These are phyloP conservation scores for Phytopythium chamaehyphon DNA, from an alignment of 352 stramenopile species.

Conservation along the genomic window DNA sequence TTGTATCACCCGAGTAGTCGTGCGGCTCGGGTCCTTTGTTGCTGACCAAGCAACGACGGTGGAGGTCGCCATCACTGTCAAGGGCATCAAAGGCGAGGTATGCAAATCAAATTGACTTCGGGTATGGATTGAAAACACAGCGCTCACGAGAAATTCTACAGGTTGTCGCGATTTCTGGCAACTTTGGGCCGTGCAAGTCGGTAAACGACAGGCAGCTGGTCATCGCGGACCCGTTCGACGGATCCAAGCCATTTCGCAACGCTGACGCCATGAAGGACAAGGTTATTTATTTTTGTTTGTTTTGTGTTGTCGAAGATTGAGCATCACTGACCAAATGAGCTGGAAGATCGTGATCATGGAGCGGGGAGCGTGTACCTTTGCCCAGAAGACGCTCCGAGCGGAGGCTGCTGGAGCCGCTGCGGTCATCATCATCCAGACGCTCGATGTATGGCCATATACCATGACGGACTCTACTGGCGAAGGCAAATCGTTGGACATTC, in stretches of 20 bases:
- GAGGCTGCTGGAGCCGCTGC: slow-evolving; percentile 47
- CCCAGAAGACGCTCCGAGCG: slow-evolving; percentile 62
- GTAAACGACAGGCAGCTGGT: slow-evolving; percentile 33
- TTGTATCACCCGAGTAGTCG: slow-evolving; percentile 43
- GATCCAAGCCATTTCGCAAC: slow-evolving; percentile 39
- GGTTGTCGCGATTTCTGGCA: slow-evolving; percentile 66
- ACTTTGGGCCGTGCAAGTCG: slow-evolving; percentile 74
- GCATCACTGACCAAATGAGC: neutral
- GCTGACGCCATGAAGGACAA: slow-evolving; percentile 34
- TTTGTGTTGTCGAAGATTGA: too few relatives aligned
- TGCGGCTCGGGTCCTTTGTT: slow-evolving; percentile 49
- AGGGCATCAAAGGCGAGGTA: slow-evolving; percentile 75
- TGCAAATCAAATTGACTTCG: neutral
- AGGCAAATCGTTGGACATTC: slow-evolving; percentile 51
- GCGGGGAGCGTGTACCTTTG: slow-evolving; percentile 70
- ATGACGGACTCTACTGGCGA: slow-evolving; percentile 80
- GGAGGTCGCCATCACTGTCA: slow-evolving; percentile 58
- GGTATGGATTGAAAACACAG: neutral
- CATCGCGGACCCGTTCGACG: slow-evolving; percentile 59
- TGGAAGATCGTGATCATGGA: slow-evolving; percentile 65
- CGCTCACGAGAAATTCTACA: slow-evolving; percentile 12
- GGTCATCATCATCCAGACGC: slow-evolving; percentile 68
- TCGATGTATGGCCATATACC: slow-evolving; percentile 77
- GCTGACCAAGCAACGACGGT: slow-evolving; percentile 72
- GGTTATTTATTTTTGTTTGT: too few relatives aligned